These are phyloP conservation scores for Vanilla planifolia DNA, from an alignment of 106 monocot genomes.

Conservation along the genomic window DNA sequence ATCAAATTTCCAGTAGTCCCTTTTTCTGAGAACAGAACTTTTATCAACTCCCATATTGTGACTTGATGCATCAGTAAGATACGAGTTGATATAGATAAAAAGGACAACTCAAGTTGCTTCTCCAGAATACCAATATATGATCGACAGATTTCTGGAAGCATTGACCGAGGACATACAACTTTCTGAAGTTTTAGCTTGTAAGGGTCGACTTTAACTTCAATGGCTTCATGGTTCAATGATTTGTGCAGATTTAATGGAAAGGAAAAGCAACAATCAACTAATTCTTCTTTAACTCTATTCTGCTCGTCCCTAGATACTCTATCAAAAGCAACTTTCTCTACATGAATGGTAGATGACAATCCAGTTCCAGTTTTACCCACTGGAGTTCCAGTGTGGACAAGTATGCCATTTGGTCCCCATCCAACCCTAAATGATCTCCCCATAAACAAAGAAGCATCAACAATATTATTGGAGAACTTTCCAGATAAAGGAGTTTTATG, in stretches of 20 bases:
- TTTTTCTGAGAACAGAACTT: slow-evolving; percentile 77
- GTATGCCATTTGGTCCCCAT: slow-evolving; percentile 95
- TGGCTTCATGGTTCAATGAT: slow-evolving; percentile 56
- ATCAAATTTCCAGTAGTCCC: slow-evolving; percentile 24
- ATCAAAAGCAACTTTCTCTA: slow-evolving; percentile 78
- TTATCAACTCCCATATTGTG: slow-evolving; percentile 86
- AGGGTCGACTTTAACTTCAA: slow-evolving; percentile 30
- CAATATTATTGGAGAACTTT: slow-evolving; percentile 47
- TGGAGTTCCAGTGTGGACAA: slow-evolving; percentile 82
- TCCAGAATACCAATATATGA: slow-evolving; percentile 73
- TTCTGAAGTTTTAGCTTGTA: slow-evolving; percentile 58
- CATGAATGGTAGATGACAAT: slow-evolving; percentile 70
- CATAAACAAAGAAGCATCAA: slow-evolving; percentile 93
- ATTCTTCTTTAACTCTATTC: slow-evolving; percentile 57
- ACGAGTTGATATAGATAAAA: slow-evolving; percentile 59
- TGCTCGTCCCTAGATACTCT: slow-evolving; percentile 64
- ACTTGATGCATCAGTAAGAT: slow-evolving; percentile 81
- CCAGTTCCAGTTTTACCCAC: slow-evolving; percentile 32
- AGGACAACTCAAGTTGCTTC: slow-evolving; percentile 62
- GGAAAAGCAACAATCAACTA: slow-evolving; percentile 70
- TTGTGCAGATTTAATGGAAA: slow-evolving; percentile 67
- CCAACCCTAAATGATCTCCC: slow-evolving; percentile 96
- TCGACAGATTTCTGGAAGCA: slow-evolving; percentile 63
- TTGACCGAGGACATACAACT: slow-evolving; percentile 42
- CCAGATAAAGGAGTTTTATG: slow-evolving; percentile 52